phyloP scores from a whole-genome alignment of 169 alveolate species.

The Cytauxzoon felis region DNA sequence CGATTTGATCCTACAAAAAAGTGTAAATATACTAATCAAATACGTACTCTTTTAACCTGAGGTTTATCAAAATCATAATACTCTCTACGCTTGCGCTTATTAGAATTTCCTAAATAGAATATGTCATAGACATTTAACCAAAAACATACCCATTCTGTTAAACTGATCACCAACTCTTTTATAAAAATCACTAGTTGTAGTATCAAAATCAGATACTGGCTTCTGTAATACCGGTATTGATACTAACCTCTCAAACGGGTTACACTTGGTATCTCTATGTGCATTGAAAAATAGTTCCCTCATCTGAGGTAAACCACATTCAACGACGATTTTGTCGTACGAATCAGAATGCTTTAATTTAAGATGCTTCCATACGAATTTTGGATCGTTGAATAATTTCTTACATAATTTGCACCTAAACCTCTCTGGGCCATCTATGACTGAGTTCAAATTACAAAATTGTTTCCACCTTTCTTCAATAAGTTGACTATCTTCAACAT shows the following conservation, averaged over 20 bases:
- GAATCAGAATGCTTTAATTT: constrained; percentile 38
- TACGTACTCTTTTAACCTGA: constrained; percentile 45
- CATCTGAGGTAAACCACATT: constrained; percentile 62
- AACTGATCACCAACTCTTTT: constrained; percentile 3
- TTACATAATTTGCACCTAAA: constrained; percentile 56
- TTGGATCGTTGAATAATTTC: constrained; percentile 62
- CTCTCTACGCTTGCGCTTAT: constrained; percentile 43
- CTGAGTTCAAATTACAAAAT: constrained; percentile 57
- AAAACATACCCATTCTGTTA: not conserved
- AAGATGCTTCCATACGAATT: constrained; percentile 65
- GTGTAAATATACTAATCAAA: not conserved
- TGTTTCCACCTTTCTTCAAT: constrained; percentile 65
- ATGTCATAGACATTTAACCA: not conserved
- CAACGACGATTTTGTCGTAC: constrained; percentile 47
- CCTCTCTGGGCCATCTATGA: constrained; percentile 59
- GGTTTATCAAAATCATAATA: constrained; percentile 62
- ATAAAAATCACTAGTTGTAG: constrained; percentile 25
- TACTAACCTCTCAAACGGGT: constrained; percentile 55
- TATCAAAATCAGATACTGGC: constrained; percentile 35
- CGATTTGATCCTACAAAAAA: constrained; percentile 13
- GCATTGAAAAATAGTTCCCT: constrained; percentile 41
- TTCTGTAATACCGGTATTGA: constrained; percentile 33
- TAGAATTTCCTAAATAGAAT: not conserved
- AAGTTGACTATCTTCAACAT: constrained; percentile 19
- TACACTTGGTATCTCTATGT: constrained; percentile 45